A percentile compares a stretch with the other conserved stretches of the same genome.
These are phyloP conservation scores for Skeletonema tropicum DNA, from an alignment of 108 stramenopile species.

Conservation along the genomic window DNA sequence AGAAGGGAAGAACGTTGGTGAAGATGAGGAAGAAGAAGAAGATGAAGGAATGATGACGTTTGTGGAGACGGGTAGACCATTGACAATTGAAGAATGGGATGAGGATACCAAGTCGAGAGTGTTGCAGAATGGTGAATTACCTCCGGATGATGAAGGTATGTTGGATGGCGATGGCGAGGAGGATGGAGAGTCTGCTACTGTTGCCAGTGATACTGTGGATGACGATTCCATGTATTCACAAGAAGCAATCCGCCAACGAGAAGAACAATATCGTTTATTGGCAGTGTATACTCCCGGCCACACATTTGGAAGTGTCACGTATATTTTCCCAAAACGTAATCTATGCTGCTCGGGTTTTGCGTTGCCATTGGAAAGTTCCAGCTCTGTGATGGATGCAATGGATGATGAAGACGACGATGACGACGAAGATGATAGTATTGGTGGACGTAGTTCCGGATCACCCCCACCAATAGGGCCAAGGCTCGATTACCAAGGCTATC, in stretches of 20 bases:
- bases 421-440: conserved; percentile 38
- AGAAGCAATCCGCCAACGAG: conserved; percentile 70
- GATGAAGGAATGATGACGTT: conserved; percentile 30
- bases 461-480: conserved; percentile 60
- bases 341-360: conserved; percentile 79
- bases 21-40: conserved; percentile 6
- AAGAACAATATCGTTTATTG: conserved; percentile 69
- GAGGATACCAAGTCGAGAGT: conserved; percentile 53
- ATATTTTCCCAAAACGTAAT: conserved; percentile 71
- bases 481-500: conserved; percentile 77
- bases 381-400: neutral
- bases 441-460: neutral
- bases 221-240: conserved; percentile 50
- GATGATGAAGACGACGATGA: conserved; percentile 39
- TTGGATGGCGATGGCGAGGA: neutral
- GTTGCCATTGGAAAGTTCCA: conserved; percentile 69
- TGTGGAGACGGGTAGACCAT: conserved; percentile 71
- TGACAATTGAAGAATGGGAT: conserved; percentile 72
- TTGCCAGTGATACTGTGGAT: conserved; percentile 11
- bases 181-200: conserved; percentile 7
- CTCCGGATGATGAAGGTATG: conserved; percentile 48
- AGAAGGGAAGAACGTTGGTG: neutral
- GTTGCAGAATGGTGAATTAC: conserved; percentile 49
- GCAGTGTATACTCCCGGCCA: conserved; percentile 87
- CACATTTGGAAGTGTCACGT: conserved; percentile 78